Conservation (phyloP, 352 stramenopile genomes). For the Phytophthora foliorum region DNA sequence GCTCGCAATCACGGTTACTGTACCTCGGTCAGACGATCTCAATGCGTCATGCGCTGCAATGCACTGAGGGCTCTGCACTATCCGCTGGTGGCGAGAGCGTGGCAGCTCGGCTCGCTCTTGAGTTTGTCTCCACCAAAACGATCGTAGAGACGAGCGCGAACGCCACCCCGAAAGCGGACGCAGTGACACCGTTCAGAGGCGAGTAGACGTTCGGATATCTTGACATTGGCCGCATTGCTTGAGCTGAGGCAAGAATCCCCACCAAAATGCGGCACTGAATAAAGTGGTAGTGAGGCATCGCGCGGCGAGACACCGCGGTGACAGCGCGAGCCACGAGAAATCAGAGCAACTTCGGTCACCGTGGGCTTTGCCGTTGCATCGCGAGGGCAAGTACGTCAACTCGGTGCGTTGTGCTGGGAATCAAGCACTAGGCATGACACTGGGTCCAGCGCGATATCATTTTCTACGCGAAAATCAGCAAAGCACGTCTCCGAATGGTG, state of each 20-base stretch:
- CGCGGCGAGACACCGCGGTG: constrained; percentile 9
- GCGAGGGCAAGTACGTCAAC: neutral
- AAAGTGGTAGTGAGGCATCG: constrained; percentile 19
- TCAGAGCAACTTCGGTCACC: neutral
- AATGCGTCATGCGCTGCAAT: neutral
- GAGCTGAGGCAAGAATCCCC: constrained; percentile 5
- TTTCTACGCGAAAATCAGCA: constrained; percentile 2
- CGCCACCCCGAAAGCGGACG: constrained; percentile 20
- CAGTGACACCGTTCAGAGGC: constrained; percentile 11
- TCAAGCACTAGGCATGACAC: constrained; percentile 2
- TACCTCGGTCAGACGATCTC: constrained; percentile 5
- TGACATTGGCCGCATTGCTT: constrained; percentile 14
- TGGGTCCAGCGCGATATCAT: neutral
- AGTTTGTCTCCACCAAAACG: constrained; percentile 30
- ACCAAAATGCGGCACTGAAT: constrained; percentile 28
- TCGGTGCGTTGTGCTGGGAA: neutral
- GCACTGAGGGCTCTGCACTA: neutral
- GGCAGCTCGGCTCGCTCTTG: constrained; percentile 7
- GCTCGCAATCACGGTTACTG: neutral
- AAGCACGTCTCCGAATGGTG: neutral
- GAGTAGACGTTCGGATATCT: constrained; percentile 30
- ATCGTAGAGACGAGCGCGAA: constrained; percentile 16
- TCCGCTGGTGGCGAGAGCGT: constrained; percentile 20
- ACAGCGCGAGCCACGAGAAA: neutral
- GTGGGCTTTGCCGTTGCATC: constrained; percentile 7